Evolutionary conservation across 2,329 filamentous ascomycete species (phyloP), one percentile per base, ranked within the genome.

Genomic region (Didymella lethalis): DNA sequence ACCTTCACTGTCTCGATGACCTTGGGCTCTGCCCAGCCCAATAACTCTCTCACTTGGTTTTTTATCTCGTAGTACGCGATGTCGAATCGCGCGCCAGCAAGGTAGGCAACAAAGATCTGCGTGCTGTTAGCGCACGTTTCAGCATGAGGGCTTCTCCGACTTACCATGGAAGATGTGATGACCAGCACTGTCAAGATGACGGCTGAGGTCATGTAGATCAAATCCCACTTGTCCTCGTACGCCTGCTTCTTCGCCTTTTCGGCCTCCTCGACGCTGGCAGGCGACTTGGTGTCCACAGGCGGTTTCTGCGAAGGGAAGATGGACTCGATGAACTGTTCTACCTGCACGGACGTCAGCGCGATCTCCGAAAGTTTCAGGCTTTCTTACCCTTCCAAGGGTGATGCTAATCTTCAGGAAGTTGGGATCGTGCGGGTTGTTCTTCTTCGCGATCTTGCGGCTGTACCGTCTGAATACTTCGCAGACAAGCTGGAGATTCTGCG

Each of bases 281-380:
- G 69, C 26, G 66, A 65, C 64, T 69, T 69, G 48, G 61, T 61
- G 51, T 71, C 65, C 25, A 66, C 49, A 18, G 90, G 88, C 44
- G 90, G 85, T 63, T 91, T 88, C 78, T 97, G 92, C 8, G 87
- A 85, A 3, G 95, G 95, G 86, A 93, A 98, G 67, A 98, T 88
- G 5, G 88, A 89, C 78, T 98, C 94, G 75, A 98, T 96, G 76
- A 96, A 97, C 82, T 95, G 91, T 77, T 98, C 93, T 65, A 97
- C 91, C 90, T 95, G 70, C n/a, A 31, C 23, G 12, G 54, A 40
- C 32, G 43, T 64, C 31, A 64, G 48, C 32, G 48, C 47, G 28
- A 20, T 16, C 16, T 53, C 34, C 44, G 29, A n/a, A 18, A 26
- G 25, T 16, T 4, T 7, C 18, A 18, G 5, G 2, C 7, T 59